Conservation (phyloP, 208 protist genomes). For the Acanthamoeba castellanii region DNA sequence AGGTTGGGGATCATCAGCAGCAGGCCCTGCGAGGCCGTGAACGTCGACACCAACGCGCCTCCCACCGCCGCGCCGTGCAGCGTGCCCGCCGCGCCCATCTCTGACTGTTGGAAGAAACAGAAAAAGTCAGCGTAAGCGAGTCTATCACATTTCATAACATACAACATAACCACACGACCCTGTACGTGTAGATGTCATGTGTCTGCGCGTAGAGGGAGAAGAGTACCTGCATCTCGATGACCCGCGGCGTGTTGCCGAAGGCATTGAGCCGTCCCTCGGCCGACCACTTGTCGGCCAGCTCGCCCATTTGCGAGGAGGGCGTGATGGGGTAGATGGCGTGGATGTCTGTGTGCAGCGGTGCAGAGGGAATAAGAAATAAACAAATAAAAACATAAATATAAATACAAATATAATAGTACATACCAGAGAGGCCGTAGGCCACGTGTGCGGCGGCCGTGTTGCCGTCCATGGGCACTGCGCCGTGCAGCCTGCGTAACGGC, state of each 20-base stretch:
- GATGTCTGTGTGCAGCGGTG: neutral
- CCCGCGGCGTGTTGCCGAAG: conserved; percentile 80
- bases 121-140: too few species aligned
- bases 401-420: neutral
- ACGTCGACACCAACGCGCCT: conserved; percentile 87
- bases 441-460: conserved; percentile 88
- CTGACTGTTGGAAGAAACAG: conserved; percentile 76
- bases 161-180: too few species aligned
- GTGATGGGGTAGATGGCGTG: conserved; percentile 91
- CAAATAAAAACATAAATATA: neutral
- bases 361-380: neutral
- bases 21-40: conserved; percentile 91
- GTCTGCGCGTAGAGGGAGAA: too few species aligned
- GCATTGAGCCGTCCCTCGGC: conserved; percentile 81
- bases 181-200: too few species aligned
- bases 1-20: conserved; percentile 93
- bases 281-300: conserved; percentile 86
- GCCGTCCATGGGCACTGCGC: conserved; percentile 83
- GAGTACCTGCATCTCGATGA: neutral
- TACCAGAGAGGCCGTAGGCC: conserved; percentile 85
- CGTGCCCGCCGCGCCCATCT: conserved; percentile 89
- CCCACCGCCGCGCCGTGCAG: conserved; percentile 85
- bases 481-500: neutral
- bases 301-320: conserved; percentile 89
- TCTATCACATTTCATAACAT: too few species aligned